Evolutionary conservation across 1,284 basidiomycete species (phyloP), one percentile per base, ranked within the genome.

Genomic region (Porodaedalea pini): DNA sequence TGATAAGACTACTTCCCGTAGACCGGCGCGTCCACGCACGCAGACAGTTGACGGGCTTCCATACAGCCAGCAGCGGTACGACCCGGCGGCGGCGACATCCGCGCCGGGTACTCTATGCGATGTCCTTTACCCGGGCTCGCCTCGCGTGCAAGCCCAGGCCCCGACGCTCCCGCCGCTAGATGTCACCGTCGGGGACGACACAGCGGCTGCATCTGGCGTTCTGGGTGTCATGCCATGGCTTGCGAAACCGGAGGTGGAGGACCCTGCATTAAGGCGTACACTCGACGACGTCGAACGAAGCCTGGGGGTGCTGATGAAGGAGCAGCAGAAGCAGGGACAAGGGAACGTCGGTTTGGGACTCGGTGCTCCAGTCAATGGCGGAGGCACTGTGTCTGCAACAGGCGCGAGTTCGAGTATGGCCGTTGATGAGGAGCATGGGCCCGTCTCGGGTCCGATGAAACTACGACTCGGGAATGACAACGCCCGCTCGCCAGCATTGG

Each of bases 271-370:
- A 37, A 76, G 75, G 63, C 68, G 68, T 39, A 74, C 74, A 15
- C 68, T 77, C 41, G 76, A 81, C 55, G 75, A 77, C 19, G 71
- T 77, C 53, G 72, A 78, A 2, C 70, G 72, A 51, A 73, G 72
- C 52, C 71, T 76, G 51, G 78, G 78, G 61, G 65, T 74, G 10
- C 64, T 73, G 10, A 72, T 72, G 49, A 13, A 27, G 15, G 51
- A 51, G 19, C 36, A 40, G 15, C 40, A 36, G 17, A 37, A 47
- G 27, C 51, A 47, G 34, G 32, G 17, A 27, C 40, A 47, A 39
- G n/a, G 13, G 29, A 39, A 53, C 23, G 32, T 29, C 17, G 52
- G 47, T 34, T 31, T 55, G n/a, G 56, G 52, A 17, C 31, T 59
- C 29, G 49, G 37, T 44, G 44, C 32, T 10, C 19, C 13, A 25